Evolutionary conservation across 495 filamentous ascomycete genomes (phyloP).

Genomic region (Entonaema liquescens): DNA sequence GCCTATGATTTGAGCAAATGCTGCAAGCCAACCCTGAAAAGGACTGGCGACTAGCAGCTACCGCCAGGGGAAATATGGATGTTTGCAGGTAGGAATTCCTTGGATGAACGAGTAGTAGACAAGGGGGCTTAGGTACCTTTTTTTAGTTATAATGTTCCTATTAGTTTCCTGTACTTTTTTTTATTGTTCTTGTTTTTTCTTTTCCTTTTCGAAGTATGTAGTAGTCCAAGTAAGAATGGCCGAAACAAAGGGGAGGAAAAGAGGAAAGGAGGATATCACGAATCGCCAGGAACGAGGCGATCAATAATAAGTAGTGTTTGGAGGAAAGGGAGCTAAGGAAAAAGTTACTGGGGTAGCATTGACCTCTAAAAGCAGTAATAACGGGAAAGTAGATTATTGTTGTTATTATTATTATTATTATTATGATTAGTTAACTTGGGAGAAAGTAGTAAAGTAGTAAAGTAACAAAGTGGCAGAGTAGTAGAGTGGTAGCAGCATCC

Average conservation of each 20-base stretch:
- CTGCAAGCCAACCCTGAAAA: conserved; percentile 46
- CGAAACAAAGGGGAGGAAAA: conserved; percentile 31
- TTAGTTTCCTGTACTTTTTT: conserved; percentile 10
- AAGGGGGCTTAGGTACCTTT: conserved; percentile 32
- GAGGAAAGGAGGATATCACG: conserved; percentile 40
- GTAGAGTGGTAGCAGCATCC: conserved; percentile 16
- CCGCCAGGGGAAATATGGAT: conserved; percentile 39
- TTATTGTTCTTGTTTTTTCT: conserved; percentile 6
- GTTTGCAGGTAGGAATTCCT: conserved; percentile 45
- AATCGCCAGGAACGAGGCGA: conserved; percentile 41
- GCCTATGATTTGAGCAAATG: conserved; percentile 44
- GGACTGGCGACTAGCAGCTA: conserved; percentile 44
- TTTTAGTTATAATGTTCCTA: background rate
- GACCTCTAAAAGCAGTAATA: conserved; percentile 41
- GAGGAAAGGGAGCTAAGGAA: conserved; percentile 24
- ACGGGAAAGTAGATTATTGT: conserved; percentile 44
- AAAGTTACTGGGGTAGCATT: conserved; percentile 38
- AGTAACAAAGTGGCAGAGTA: background rate
- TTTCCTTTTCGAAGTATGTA: conserved; percentile 7
- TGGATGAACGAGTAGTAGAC: conserved; percentile 30
- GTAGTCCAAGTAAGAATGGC: conserved; percentile 25
- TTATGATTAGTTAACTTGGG: conserved; percentile 34
- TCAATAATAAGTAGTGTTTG: conserved; percentile 42
- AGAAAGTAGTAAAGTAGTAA: conserved; percentile 12
- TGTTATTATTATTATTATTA: conserved; percentile 38